Percentiles rank a stretch among this genome's conserved stretches.
Evolutionary conservation across 176 grass and related monocot species (phyloP).

Genomic region (Luzula sylvatica): DNA sequence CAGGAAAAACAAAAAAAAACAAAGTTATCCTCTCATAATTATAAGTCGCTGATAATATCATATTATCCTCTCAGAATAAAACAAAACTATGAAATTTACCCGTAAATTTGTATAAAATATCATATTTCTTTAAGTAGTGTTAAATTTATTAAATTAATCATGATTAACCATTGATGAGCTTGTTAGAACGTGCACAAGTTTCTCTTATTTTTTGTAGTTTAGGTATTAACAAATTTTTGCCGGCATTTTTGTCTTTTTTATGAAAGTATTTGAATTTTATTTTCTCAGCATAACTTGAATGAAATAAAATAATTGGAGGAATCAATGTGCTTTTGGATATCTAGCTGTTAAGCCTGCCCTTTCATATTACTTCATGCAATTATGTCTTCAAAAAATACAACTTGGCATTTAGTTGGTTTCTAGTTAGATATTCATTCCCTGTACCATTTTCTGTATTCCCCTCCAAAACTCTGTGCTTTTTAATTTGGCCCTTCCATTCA

Average conservation of each 20-base stretch:
- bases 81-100: too few species aligned
- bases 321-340: slow-evolving; percentile 10
- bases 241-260: not conserved
- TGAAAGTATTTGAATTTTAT: not conserved
- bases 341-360: not conserved
- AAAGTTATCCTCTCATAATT: too few species aligned
- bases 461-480: too few species aligned
- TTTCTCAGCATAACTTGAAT: not conserved
- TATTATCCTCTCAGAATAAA: too few species aligned
- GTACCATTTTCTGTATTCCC: not conserved
- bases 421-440: not conserved
- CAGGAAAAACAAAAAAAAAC: too few species aligned
- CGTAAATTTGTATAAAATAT: too few species aligned
- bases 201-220: too few species aligned
- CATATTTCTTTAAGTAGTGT: too few species aligned
- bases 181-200: not conserved
- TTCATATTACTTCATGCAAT: not conserved
- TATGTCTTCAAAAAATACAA: not conserved
- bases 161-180: not conserved
- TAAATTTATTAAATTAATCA: not conserved
- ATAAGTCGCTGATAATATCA: too few species aligned
- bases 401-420: not conserved
- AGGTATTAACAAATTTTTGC: too few species aligned
- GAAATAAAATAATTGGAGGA: slow-evolving; percentile 3
- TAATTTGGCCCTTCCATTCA: too few species aligned